These are phyloP conservation scores for Rosa rugosa DNA, from an alignment of 306 rosid species.

Conservation along the genomic window DNA sequence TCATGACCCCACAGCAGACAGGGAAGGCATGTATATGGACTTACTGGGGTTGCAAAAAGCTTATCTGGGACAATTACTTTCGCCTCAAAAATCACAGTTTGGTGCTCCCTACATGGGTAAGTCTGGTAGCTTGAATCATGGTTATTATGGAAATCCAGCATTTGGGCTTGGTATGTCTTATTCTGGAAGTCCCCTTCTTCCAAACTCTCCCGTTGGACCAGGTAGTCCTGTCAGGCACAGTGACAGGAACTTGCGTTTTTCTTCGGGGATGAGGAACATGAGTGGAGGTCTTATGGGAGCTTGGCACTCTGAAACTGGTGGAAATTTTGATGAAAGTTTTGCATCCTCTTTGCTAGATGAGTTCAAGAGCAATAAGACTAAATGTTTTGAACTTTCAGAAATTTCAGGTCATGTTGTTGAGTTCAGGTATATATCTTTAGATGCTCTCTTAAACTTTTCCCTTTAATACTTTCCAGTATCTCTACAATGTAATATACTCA, in stretches of 20 bases:
- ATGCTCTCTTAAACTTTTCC: not conserved
- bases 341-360: slow-evolving; percentile 84
- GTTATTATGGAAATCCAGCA: slow-evolving; percentile 75
- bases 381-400: slow-evolving; percentile 83
- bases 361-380: slow-evolving; percentile 83
- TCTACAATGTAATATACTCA: slow-evolving; percentile 5
- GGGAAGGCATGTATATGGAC: slow-evolving; percentile 71
- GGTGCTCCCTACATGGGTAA: slow-evolving; percentile 59
- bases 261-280: slow-evolving; percentile 84
- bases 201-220: slow-evolving; percentile 76
- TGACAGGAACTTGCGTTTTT: slow-evolving; percentile 68
- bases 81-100: slow-evolving; percentile 78
- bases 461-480: not conserved
- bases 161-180: slow-evolving; percentile 77
- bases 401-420: slow-evolving; percentile 71
- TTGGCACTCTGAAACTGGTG: slow-evolving; percentile 73
- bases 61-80: slow-evolving; percentile 61
- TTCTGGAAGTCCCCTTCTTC: slow-evolving; percentile 63
- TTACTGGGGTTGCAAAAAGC: slow-evolving; percentile 80
- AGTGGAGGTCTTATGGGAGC: slow-evolving; percentile 71
- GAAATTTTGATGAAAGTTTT: slow-evolving; percentile 68
- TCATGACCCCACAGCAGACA: slow-evolving; percentile 61
- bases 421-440: slow-evolving; percentile 55
- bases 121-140: slow-evolving; percentile 66
- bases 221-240: slow-evolving; percentile 80